phyloP scores from a whole-genome alignment of 495 filamentous ascomycete species.

The Lasiosphaeria hispida region DNA sequence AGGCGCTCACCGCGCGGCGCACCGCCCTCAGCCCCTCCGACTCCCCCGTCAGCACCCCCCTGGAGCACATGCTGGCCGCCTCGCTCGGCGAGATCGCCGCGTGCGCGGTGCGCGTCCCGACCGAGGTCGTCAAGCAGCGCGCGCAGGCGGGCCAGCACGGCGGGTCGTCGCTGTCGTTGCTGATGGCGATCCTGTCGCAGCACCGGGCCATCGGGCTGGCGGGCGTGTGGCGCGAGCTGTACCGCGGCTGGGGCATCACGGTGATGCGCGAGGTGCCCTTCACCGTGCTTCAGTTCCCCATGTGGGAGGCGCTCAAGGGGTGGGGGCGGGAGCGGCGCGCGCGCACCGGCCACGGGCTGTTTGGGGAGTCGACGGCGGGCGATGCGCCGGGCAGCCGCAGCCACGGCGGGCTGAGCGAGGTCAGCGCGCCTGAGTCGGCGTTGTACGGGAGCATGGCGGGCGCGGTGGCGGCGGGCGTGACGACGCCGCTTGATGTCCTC shows the following conservation, averaged over 20 bases:
- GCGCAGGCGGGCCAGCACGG: constrained; percentile 79
- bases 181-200: constrained; percentile 66
- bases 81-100: constrained; percentile 87
- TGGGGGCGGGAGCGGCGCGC: constrained; percentile 41
- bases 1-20: constrained; percentile 37
- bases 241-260: constrained; percentile 86
- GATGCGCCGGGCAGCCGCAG: too few relatives aligned
- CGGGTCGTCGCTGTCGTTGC: constrained; percentile 56
- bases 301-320: constrained; percentile 90
- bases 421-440: constrained; percentile 75
- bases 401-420: constrained; percentile 31
- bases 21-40: too few relatives aligned
- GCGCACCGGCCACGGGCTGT: constrained; percentile 49
- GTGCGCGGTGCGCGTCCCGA: constrained; percentile 89
- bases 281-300: constrained; percentile 91
- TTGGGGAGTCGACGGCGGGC: constrained; percentile 42
- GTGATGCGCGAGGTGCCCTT: constrained; percentile 96
- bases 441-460: constrained; percentile 83
- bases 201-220: constrained; percentile 39
- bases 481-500: constrained; percentile 91
- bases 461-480: constrained; percentile 81
- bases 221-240: constrained; percentile 77
- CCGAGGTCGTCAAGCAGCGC: constrained; percentile 95
- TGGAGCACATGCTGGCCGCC: constrained; percentile 78
- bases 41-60: neutral